Conservation (phyloP, 345 rosid genomes). For the Sisymbrium irio region DNA sequence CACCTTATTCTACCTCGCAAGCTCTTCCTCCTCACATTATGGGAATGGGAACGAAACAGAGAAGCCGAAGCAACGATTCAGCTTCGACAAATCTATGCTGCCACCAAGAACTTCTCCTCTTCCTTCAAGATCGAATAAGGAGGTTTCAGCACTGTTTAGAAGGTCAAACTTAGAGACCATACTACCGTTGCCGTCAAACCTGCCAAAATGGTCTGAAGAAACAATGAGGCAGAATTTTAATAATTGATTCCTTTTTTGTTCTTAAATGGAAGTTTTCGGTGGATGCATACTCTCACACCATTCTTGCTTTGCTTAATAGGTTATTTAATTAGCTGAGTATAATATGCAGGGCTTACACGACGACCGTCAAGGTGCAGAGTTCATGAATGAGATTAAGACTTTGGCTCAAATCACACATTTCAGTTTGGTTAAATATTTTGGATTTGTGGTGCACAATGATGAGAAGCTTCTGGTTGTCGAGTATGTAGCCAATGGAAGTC, state of each 20-base stretch:
- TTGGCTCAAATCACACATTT: conserved; percentile 79
- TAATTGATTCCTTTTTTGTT: no score
- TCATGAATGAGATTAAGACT: conserved; percentile 72
- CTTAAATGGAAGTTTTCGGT: no score
- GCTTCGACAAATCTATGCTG: conserved; percentile 57
- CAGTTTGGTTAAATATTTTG: conserved; percentile 74
- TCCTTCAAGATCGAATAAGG: conserved; percentile 87
- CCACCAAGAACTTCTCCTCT: conserved; percentile 78
- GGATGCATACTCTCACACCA: no score
- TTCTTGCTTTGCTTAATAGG: no score
- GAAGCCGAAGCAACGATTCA: conserved; percentile 43
- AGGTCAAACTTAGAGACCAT: conserved; percentile 77
- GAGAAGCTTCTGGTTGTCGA: conserved; percentile 80
- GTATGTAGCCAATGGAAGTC: conserved; percentile 86
- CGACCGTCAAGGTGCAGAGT: conserved; percentile 72
- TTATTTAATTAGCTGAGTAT: no score
- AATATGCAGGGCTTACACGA: conserved; percentile 62
- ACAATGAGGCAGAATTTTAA: background rate
- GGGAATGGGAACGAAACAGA: conserved; percentile 42
- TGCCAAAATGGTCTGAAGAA: conserved; percentile 85
- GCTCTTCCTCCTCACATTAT: no score
- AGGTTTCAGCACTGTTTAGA: conserved; percentile 81
- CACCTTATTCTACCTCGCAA: no score
- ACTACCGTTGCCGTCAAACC: conserved; percentile 74
- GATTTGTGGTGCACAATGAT: conserved; percentile 60